Conservation (phyloP, 805 yeast species). For the Nematodospora valgi region DNA sequence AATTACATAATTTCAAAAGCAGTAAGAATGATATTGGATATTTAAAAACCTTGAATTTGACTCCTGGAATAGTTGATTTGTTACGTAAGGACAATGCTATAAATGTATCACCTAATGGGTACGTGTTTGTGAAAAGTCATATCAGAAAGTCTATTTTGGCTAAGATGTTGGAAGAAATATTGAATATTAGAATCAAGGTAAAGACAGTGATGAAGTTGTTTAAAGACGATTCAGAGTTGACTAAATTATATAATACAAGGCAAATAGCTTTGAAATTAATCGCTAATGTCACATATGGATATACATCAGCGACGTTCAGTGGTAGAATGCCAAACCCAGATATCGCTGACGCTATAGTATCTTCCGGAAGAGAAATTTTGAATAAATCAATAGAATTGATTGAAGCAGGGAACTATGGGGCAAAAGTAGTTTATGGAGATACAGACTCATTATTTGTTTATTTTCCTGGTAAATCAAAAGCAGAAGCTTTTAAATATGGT, state of each 20-base stretch:
- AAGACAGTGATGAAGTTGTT: conserved; percentile 67
- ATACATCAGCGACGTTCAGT: conserved; percentile 89
- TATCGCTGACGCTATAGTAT: conserved; percentile 90
- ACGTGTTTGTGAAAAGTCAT: conserved; percentile 64
- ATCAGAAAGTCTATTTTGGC: conserved; percentile 73
- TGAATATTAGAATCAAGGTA: conserved; percentile 75
- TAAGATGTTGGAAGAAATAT: conserved; percentile 78
- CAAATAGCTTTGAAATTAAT: conserved; percentile 85
- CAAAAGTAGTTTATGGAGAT: conserved; percentile 94
- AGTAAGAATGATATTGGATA: conserved; percentile 53
- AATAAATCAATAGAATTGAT: conserved; percentile 67
- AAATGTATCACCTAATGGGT: conserved; percentile 81
- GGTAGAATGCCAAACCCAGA: conserved; percentile 98
- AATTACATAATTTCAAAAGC: conserved; percentile 51
- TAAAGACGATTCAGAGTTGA: conserved; percentile 42
- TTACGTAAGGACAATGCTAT: conserved; percentile 49
- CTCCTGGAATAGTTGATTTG: conserved; percentile 53
- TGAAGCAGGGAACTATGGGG: conserved; percentile 69
- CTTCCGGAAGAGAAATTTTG: conserved; percentile 83
- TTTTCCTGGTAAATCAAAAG: conserved; percentile 74
- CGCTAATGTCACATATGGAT: conserved; percentile 96
- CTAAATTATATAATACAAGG: conserved; percentile 62
- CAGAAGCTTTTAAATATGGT: conserved; percentile 78
- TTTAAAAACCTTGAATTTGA: conserved; percentile 40
- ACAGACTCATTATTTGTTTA: conserved; percentile 92